Evolutionary conservation across 768 basidiomycete species (phyloP), one percentile per base, ranked within the genome.

Genomic region (Suillus plorans): DNA sequence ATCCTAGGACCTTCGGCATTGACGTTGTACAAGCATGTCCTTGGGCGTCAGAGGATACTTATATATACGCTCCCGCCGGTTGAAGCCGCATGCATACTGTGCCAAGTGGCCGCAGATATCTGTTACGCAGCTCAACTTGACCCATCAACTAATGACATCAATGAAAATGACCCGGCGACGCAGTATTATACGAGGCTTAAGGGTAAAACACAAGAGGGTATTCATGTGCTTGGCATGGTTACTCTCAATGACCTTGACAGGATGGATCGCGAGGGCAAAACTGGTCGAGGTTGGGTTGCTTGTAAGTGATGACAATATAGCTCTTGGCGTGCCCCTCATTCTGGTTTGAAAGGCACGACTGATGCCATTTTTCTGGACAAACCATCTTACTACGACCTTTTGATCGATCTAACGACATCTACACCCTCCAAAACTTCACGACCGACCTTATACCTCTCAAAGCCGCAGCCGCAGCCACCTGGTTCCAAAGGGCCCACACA

Each of bases 311-410:
- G n/a, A 18, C 22, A 31, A n/a, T 63, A 47, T 60, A 22, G 36
- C 56, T 22, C 61, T 52, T 45, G 31, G 34, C 59, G 66, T 16
- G 22, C 14, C 42, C 28, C 22, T 52, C 25, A 34, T 56, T 52
- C 20, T 42, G 10, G 25, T 60, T 39, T 61, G 42, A 28, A 62
- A 87, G 86, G 86, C 71, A 92, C 93, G 12, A 93, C 93, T 2
- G 93, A 95, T 67, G 88, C 92, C 10, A 85, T 95, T 20, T 94
- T 91, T 77, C 79, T 94, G 52, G 93, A 95, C 67, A 91, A 89
- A 72, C 89, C 92, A 1, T 78, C 84, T 4, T 86, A 86, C 69
- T 95, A 93, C 70, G 93, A 95, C 72, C 80, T 95, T 16, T 77
- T 95, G 59, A 87, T 95, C 65, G 91, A 95, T 75, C 77, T 94